Evolutionary conservation across 805 yeast species (phyloP), one percentile per base, ranked within the genome.

Genomic region (Saccharomycopsis schoenii): DNA sequence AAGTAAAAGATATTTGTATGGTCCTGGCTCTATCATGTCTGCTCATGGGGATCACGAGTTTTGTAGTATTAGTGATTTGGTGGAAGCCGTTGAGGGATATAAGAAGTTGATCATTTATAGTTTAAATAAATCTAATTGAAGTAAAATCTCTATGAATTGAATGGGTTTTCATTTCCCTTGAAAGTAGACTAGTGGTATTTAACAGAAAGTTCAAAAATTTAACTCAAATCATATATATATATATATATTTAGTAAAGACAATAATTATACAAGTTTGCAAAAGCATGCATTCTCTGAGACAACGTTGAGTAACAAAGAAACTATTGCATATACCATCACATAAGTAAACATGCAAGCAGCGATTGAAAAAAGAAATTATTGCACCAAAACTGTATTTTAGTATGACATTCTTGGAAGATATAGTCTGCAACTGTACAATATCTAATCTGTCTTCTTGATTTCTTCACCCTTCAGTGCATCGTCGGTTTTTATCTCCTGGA

Each of bases 1-100:
- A 12, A 19, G 34, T 2, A 36, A 70, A 60, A 69, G 81, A 62
- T 80, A 76, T 66, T 68, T 80, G 15, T 80, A 77, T 62, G 84
- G 84, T 0, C 83, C 84, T 10, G 84, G 84, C 2, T 67, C 79
- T 1, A 80, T 80, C 51, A 71, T 71, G 36, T 80, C 78, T n/a
- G 83, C 83, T 1, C 84, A 80, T 66, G 75, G 78, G 10, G 81
- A 72, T 62, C 62, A 77, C 58, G 84, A 80, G 66, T 73, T 66
- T 60, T 77, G 80, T 12, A 74, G 73, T 2, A 70, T 73, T 40
- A 64, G 66, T 10, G 78, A 77, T 63, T 67, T 80, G 59, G 56
- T 72, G 15, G 67, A 70, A 24, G 77, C 80, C 2, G 74, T 80
- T 36, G 75, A 69, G 1, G 83, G 77, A 15, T 78, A 77, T 69